Evolutionary conservation across 441 rosid species (phyloP), one percentile per base, ranked within the genome.

Genomic region (Kokia cookei): DNA sequence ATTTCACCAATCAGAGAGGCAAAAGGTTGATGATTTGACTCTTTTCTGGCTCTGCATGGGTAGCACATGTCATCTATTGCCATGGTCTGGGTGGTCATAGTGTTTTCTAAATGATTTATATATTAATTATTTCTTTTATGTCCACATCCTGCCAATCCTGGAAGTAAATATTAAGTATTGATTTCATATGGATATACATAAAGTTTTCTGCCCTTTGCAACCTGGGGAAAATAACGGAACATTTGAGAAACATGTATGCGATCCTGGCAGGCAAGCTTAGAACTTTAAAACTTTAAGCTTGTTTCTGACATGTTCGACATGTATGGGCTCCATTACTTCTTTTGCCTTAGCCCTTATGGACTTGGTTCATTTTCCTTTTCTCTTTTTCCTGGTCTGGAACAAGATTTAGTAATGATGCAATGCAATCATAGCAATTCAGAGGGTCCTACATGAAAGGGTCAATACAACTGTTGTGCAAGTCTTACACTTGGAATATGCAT

Each of bases 41-140:
- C 50, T 6, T 69, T 70, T 70, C 9, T 26, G 12, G 70, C 8
- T 45, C 43, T 62, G 65, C 71, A 70, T 70, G 75, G 26, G 27
- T 29, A 22, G 63, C 71, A 76, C 32, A 15, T 68, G 50, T 54
- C 75, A 17, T 29, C 1, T 26, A 15, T 19, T 4, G 11, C 14
- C 26, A 17, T 10, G 54, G 14, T 75, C n/a, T 68, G 60, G 29
- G 60, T 51, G 60, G 60, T 32, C 48, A 68, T 51, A 19, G 60
- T 55, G 22, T 55, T 55, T 35, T 35, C 47, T 17, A 53, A 51
- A 53, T 32, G 47, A 17, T 45, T 43, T 42, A 12, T 5, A 3
- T 29, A 35, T 62, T 62, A 45, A 11, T 19, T 47, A 15, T n/a
- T 62, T 15, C 66, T 15, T 35, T n/a, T 29, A 40, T 5, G 3